These are phyloP conservation scores for Peronospora farinosa DNA, from an alignment of 352 stramenopile species.

Conservation along the genomic window DNA sequence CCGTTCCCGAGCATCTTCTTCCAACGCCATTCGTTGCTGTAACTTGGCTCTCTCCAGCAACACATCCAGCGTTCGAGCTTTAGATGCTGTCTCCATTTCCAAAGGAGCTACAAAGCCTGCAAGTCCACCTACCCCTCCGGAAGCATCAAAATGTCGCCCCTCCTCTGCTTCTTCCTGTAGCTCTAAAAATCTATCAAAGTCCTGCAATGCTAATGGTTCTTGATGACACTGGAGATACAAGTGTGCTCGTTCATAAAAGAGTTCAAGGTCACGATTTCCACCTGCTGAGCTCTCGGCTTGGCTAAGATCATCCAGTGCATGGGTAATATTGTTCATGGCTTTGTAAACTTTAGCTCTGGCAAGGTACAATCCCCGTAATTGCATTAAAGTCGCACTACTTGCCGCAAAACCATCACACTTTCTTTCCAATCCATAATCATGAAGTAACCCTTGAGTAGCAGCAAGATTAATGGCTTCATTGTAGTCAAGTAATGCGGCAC, in stretches of 20 bases:
- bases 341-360: slow-evolving; percentile 47
- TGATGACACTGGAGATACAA: slow-evolving; percentile 47
- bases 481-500: slow-evolving; percentile 58
- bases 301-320: slow-evolving; percentile 50
- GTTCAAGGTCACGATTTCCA: slow-evolving; percentile 46
- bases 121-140: slow-evolving; percentile 27
- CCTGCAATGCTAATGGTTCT: slow-evolving; percentile 36
- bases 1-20: slow-evolving; percentile 39
- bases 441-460: slow-evolving; percentile 30
- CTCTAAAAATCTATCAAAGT: slow-evolving; percentile 67
- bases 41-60: slow-evolving; percentile 54
- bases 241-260: slow-evolving; percentile 56
- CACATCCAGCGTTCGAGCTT: slow-evolving; percentile 41
- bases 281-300: slow-evolving; percentile 35
- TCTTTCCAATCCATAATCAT: slow-evolving; percentile 16
- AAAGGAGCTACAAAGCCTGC: slow-evolving; percentile 22
- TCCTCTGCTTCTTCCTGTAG: slow-evolving; percentile 46
- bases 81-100: slow-evolving; percentile 23
- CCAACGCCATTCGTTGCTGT: slow-evolving; percentile 42
- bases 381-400: slow-evolving; percentile 23
- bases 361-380: slow-evolving; percentile 45
- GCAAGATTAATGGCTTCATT: slow-evolving; percentile 52
- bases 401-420: slow-evolving; percentile 21
- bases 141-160: slow-evolving; percentile 34
- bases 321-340: slow-evolving; percentile 45